Evolutionary conservation across 257 asterid species (phyloP), one percentile per base, ranked within the genome.

Genomic region (Voacanga thouarsii): DNA sequence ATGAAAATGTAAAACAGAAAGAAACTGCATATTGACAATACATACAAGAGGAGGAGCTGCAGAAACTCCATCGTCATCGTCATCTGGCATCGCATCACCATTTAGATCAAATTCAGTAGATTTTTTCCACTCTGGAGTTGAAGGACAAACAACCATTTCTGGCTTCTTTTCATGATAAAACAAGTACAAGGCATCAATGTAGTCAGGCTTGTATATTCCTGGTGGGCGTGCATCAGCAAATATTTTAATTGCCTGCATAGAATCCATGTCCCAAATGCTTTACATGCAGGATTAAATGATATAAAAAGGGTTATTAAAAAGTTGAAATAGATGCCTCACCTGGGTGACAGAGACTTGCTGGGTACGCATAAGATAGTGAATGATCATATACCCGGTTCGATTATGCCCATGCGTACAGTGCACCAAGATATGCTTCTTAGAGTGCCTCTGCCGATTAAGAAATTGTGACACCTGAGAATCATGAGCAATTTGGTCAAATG

Each of bases 321-420:
- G 71, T 59, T 63, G 59, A 28, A 47, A 39, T 21, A 83, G 78
- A 66, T 68, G 80, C 69, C 90, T 83, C 33, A 92, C 99, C 95
- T 93, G 96, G 70, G 92, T 84, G 86, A 93, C 99, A 80, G 97
- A 92, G 67, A 87, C 85, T 24, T 88, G 82, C 77, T 41, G 80
- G 59, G 96, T 87, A 55, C 99, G 94, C 99, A 96, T 93, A 72
- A 96, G 97, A 87, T 85, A 96, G 82, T 96, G 98, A 83, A 90
- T 82, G 55, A 93, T 90, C 99, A 96, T 96, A 85, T 83, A 96
- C 82, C 99, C 99, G 55, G 99, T 96, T 74, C 98, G 97, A 79
- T 96, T 96, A 83, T 96, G 98, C 81, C 99, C 99, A 85, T 96
- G 99, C 0, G 99, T 96, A 88, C 99, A 96, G 80, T 96, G 99